Base-by-base conservation (phyloP, 345 rosid genomes). In the Dovyalis caffra region DNA sequence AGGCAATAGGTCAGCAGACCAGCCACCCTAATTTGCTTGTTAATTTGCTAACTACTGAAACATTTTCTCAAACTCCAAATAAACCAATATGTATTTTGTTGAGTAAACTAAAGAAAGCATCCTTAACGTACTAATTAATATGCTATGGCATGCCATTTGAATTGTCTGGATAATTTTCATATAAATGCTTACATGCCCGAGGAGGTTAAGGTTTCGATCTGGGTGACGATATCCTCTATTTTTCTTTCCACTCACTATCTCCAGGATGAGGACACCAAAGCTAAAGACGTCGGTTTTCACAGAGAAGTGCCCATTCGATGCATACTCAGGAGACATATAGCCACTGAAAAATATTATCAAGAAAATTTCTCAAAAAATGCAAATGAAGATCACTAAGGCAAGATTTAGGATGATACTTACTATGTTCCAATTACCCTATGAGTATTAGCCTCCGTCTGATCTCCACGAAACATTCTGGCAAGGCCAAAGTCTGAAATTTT, bases 401-500 rank as follows among this genome's bases (percentile, higher is more conserved):
- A 12, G 21, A 34, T 32, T 64, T 0, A 18, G 2, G 51, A 33
- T n/a, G n/a, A n/a, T 11, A n/a, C 68, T 57, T 67, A 75, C 78
- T 56, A 56, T 35, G 78, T 67, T 67, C 78, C 78, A 6, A 68
- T 72, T 1, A 76, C 78, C 49, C 66, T 28, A 3, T 47, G 29
- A 10, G 79, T 76, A 7, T 25, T 76, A 8, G 69, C 69, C 14
- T 69, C 53, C 1, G 69, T 63, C 26, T 69, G 20, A 60, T 76
- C 38, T 12, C 66, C 79, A 9, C n/a, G 40, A 26, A 76, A 69
- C 28, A 20, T 61, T 62, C 69, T 69, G 1, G 79, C 79, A 34
- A 69, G 25, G 4, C 79, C 79, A 35, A 76, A 69, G 29, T 76
- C 79, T 25, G 79, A 63, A 25, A 76, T 76, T 33, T 76, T 69